phyloP scores from a whole-genome alignment of 352 stramenopile genomes.

The Phytopythium oedochilum region DNA sequence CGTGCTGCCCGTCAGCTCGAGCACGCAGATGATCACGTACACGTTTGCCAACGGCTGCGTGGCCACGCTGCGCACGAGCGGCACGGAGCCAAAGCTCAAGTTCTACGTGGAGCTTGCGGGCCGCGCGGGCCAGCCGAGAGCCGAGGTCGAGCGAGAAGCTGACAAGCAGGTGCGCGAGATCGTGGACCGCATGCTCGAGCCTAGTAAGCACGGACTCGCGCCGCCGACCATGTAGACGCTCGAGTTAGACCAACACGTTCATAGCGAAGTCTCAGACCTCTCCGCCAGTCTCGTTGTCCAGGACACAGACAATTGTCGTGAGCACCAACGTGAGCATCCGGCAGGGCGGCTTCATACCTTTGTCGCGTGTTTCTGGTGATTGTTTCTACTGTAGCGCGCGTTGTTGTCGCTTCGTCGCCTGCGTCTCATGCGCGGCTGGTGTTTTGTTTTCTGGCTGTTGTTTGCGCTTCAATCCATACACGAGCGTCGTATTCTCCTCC shows the following conservation, averaged over 20 bases:
- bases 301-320: background rate
- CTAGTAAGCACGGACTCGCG: conserved; percentile 72
- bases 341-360: background rate
- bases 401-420: background rate
- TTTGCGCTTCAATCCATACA: background rate
- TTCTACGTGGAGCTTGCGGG: conserved; percentile 96
- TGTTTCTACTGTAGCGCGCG: background rate
- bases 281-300: conserved; percentile 5
- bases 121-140: conserved; percentile 52
- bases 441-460: background rate
- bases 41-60: conserved; percentile 95
- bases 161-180: conserved; percentile 67
- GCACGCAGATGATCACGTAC: conserved; percentile 97
- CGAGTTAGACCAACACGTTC: background rate
- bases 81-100: conserved; percentile 99
- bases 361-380: background rate
- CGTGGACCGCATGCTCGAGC: conserved; percentile 80
- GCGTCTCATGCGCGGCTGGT: background rate
- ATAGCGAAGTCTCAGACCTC: conserved; percentile 12
- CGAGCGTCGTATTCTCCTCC: background rate
- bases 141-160: conserved; percentile 50
- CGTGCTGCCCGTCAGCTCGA: conserved; percentile 88
- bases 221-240: conserved; percentile 20
- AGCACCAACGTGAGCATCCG: too few species aligned
- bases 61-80: conserved; percentile 95